Evolutionary conservation across 441 rosid genomes (phyloP).

Genomic region (Erodium moschatum): DNA sequence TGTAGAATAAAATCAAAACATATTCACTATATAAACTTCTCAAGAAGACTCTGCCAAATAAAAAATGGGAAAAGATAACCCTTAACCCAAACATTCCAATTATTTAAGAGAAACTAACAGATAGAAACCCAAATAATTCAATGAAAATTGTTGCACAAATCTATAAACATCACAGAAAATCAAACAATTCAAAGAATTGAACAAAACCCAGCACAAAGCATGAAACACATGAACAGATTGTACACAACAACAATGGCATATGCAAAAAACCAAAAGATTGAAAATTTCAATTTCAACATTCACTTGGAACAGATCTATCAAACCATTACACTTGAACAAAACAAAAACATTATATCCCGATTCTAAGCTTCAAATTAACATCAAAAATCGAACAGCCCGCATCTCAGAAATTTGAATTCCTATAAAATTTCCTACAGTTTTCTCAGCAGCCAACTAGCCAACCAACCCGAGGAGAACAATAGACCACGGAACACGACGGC

Average conservation of each 20-base stretch:
- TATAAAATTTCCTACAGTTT: too few species aligned
- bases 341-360: background rate
- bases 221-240: constrained; percentile 4
- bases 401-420: background rate
- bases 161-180: background rate
- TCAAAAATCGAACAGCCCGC: background rate
- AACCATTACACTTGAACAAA: background rate
- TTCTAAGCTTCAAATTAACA: background rate
- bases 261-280: background rate
- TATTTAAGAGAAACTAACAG: background rate
- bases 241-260: too few species aligned
- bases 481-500: background rate
- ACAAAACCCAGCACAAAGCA: too few species aligned
- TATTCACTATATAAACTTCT: background rate
- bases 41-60: background rate
- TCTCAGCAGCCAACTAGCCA: background rate
- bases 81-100: background rate
- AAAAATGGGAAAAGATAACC: background rate
- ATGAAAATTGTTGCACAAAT: background rate
- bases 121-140: background rate
- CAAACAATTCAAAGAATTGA: background rate
- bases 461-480: background rate
- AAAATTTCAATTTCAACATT: background rate
- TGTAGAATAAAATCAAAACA: background rate
- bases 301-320: background rate